Conservation (phyloP, 2,329 filamentous ascomycete genomes). For the Verticillium nubilum region DNA sequence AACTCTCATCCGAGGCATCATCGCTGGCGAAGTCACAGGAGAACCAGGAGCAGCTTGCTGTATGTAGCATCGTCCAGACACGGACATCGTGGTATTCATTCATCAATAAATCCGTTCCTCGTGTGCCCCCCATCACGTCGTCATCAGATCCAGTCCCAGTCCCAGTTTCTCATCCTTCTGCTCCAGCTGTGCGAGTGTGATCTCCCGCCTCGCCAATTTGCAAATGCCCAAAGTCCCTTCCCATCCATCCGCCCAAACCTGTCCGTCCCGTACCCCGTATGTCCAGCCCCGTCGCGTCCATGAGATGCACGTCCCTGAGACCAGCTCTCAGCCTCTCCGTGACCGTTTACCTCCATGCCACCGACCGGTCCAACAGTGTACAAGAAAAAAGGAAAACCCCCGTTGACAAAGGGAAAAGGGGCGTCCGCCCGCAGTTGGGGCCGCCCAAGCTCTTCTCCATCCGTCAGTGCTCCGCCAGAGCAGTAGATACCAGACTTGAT, state of each 20-base stretch:
- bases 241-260: not conserved
- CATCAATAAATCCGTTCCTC: not conserved
- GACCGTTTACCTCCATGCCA: not conserved
- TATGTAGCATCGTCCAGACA: not conserved
- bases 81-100: not conserved
- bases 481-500: constrained; percentile 16
- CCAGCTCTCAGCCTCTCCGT: not conserved
- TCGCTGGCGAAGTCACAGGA: not conserved
- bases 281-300: not conserved
- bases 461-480: constrained; percentile 3
- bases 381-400: not conserved
- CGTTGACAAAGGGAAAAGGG: not conserved
- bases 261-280: not conserved
- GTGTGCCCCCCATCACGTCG: not conserved
- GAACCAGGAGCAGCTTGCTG: not conserved
- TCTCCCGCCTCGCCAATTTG: not conserved
- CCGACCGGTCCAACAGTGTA: constrained; percentile 5
- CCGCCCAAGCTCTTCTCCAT: constrained; percentile 1
- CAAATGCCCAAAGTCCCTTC: not conserved
- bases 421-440: not conserved
- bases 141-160: not conserved
- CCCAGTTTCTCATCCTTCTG: not conserved
- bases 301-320: not conserved
- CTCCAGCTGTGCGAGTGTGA: not conserved
- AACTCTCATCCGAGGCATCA: not conserved